These are phyloP conservation scores for Chaetomium globosum DNA, from an alignment of 2,329 filamentous ascomycete species.

Conservation along the genomic window DNA sequence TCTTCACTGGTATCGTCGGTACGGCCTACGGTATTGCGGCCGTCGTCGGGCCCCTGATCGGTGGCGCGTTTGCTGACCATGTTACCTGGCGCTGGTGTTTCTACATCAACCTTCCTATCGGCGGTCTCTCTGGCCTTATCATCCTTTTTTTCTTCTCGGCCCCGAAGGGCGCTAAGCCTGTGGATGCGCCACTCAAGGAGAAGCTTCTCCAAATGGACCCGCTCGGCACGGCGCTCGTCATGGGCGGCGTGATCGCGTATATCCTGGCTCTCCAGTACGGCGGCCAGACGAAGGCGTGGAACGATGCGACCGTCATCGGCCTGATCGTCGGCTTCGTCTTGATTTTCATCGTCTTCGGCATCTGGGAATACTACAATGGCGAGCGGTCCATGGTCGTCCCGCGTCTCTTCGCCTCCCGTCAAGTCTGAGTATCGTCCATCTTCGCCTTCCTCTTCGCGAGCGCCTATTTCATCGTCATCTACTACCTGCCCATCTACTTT, in stretches of 20 bases:
- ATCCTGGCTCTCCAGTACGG: slow-evolving; percentile 52
- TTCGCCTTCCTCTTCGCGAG: slow-evolving; percentile 43
- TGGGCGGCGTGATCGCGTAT: slow-evolving; percentile 46
- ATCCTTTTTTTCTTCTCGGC: slow-evolving; percentile 40
- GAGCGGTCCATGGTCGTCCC: slow-evolving; percentile 45
- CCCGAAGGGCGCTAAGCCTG: slow-evolving; percentile 43
- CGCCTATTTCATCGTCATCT: slow-evolving; percentile 44
- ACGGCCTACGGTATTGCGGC: slow-evolving; percentile 31
- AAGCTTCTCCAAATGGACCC: slow-evolving; percentile 50
- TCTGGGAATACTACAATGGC: slow-evolving; percentile 43
- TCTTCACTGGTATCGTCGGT: slow-evolving; percentile 32
- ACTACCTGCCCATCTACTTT: slow-evolving; percentile 49
- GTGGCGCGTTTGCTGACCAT: slow-evolving; percentile 32
- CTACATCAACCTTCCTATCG: slow-evolving; percentile 37
- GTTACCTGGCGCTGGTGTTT: slow-evolving; percentile 37
- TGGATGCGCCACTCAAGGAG: slow-evolving; percentile 42
- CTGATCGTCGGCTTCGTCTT: slow-evolving; percentile 43
- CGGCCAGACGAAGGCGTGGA: slow-evolving; percentile 45
- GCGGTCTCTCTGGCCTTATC: slow-evolving; percentile 29
- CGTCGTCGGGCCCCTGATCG: slow-evolving; percentile 33
- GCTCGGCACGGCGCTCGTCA: slow-evolving; percentile 44
- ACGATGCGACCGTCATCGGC: slow-evolving; percentile 42
- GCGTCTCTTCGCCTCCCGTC: slow-evolving; percentile 41
- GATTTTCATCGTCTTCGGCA: slow-evolving; percentile 36
- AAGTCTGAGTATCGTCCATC: slow-evolving; percentile 39